A percentile compares a stretch with the other conserved stretches of the same genome.
Evolutionary conservation across 495 filamentous ascomycete species (phyloP).

Genomic region (Penicillium dipodomyicola): DNA sequence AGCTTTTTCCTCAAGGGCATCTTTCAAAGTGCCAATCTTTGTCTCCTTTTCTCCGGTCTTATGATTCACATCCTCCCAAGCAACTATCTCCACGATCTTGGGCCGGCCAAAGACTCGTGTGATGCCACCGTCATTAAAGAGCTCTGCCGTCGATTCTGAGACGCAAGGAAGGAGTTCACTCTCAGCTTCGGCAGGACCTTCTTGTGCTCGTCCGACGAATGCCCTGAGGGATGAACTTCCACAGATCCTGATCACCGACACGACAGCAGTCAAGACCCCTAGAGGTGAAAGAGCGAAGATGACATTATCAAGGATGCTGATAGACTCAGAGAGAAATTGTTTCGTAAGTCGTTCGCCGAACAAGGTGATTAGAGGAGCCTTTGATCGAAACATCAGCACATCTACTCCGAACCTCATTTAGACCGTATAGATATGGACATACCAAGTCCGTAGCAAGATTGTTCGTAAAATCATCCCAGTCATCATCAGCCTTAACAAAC

Average conservation of each 20-base stretch:
- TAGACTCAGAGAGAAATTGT: slow-evolving; percentile 57
- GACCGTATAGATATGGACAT: background rate
- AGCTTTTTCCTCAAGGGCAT: slow-evolving; percentile 27
- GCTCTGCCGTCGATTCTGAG: slow-evolving; percentile 41
- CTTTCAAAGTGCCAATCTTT: slow-evolving; percentile 31
- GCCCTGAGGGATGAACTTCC: slow-evolving; percentile 51
- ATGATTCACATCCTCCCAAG: slow-evolving; percentile 31
- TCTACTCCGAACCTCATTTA: background rate
- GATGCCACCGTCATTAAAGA: slow-evolving; percentile 45
- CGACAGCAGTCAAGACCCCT: slow-evolving; percentile 54
- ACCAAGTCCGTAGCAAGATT: slow-evolving; percentile 52
- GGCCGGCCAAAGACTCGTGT: slow-evolving; percentile 42
- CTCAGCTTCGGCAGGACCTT: slow-evolving; percentile 42
- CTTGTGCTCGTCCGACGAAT: slow-evolving; percentile 51
- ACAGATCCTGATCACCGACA: slow-evolving; percentile 52
- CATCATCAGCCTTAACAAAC: slow-evolving; percentile 23
- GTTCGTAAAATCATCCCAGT: slow-evolving; percentile 53
- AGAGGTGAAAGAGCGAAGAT: slow-evolving; percentile 55
- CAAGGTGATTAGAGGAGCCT: slow-evolving; percentile 51
- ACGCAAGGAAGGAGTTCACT: slow-evolving; percentile 44
- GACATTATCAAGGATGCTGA: slow-evolving; percentile 48
- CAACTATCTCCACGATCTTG: slow-evolving; percentile 42
- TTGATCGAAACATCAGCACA: background rate
- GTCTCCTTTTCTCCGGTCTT: slow-evolving; percentile 14
- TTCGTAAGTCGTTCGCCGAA: slow-evolving; percentile 58